Conservation (phyloP, 805 yeast species). For the Lipomyces oligophaga region DNA sequence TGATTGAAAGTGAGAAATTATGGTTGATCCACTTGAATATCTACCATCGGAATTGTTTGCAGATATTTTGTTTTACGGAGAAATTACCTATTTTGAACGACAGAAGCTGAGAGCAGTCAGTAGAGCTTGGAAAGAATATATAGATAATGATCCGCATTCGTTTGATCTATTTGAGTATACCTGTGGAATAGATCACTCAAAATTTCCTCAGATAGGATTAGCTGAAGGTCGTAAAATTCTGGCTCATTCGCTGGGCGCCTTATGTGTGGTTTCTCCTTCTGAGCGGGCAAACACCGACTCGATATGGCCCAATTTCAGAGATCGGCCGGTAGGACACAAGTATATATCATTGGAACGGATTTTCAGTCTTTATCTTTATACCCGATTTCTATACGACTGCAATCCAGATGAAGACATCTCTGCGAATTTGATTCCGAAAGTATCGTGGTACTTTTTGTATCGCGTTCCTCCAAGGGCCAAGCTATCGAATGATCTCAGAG, state of each 20-base stretch:
- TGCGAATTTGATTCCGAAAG: slow-evolving; percentile 6
- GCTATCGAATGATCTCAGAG: slow-evolving; percentile 3
- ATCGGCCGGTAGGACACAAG: not conserved
- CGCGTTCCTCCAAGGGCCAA: slow-evolving; percentile 10
- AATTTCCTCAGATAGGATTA: not conserved
- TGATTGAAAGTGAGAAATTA: no score
- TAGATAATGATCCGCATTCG: slow-evolving; percentile 1
- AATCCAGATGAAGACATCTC: not conserved
- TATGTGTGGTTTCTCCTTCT: slow-evolving; percentile 2
- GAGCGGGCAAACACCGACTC: slow-evolving; percentile 4
- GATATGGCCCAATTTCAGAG: slow-evolving; percentile 7
- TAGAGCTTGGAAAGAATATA: slow-evolving; percentile 4
- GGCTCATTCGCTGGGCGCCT: not conserved
- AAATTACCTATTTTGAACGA: slow-evolving; percentile 3
- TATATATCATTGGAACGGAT: slow-evolving; percentile 2
- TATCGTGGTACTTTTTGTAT: slow-evolving; percentile 8
- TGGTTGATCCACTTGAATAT: not conserved
- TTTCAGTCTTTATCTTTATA: slow-evolving; percentile 1
- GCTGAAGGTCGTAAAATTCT: not conserved
- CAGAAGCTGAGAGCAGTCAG: not conserved
- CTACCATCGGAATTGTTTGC: slow-evolving; percentile 9
- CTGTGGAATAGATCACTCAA: not conserved
- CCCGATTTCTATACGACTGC: slow-evolving; percentile 5
- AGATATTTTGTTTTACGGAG: slow-evolving; percentile 3
- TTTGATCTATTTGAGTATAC: not conserved